Evolutionary conservation across 2,329 filamentous ascomycete species (phyloP).

Genomic region (Alternaria brassicae): DNA sequence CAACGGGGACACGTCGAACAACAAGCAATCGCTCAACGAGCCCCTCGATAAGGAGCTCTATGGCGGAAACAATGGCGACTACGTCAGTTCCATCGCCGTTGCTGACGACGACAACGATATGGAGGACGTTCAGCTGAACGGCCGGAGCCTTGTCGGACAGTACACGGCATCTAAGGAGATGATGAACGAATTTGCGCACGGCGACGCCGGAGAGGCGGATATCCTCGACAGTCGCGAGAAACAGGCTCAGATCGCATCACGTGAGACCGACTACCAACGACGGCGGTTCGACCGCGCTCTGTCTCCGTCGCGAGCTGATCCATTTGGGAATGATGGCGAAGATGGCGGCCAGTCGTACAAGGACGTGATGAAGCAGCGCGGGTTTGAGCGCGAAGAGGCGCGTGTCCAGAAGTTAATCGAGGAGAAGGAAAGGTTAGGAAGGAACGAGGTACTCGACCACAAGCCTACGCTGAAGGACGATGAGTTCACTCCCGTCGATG

Average conservation of each 20-base stretch:
- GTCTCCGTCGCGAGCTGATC: conserved; percentile 84
- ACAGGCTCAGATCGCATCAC: conserved; percentile 86
- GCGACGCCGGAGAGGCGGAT: conserved; percentile 92
- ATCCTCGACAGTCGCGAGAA: conserved; percentile 85
- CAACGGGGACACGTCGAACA: conserved; percentile 80
- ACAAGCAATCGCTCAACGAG: conserved; percentile 90
- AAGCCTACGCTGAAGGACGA: conserved; percentile 75
- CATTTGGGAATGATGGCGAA: conserved; percentile 78
- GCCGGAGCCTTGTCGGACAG: conserved; percentile 85
- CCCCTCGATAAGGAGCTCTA: conserved; percentile 89
- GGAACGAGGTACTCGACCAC: conserved; percentile 69
- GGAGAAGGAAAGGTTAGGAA: conserved; percentile 70
- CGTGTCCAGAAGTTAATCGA: conserved; percentile 81
- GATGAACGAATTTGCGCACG: conserved; percentile 91
- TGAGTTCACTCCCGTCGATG: conserved; percentile 67
- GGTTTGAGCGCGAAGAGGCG: conserved; percentile 92
- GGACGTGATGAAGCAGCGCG: conserved; percentile 87
- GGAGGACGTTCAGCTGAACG: conserved; percentile 69
- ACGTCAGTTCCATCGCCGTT: conserved; percentile 86
- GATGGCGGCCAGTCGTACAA: conserved; percentile 83
- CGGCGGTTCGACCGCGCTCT: conserved; percentile 84
- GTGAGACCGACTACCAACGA: conserved; percentile 98
- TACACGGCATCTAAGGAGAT: conserved; percentile 93
- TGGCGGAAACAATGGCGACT: conserved; percentile 74
- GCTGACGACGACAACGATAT: conserved; percentile 81